A percentile compares a stretch with the other conserved stretches of the same genome.
These are phyloP conservation scores for Henckelia pumila DNA, from an alignment of 257 asterid genomes.

Conservation along the genomic window DNA sequence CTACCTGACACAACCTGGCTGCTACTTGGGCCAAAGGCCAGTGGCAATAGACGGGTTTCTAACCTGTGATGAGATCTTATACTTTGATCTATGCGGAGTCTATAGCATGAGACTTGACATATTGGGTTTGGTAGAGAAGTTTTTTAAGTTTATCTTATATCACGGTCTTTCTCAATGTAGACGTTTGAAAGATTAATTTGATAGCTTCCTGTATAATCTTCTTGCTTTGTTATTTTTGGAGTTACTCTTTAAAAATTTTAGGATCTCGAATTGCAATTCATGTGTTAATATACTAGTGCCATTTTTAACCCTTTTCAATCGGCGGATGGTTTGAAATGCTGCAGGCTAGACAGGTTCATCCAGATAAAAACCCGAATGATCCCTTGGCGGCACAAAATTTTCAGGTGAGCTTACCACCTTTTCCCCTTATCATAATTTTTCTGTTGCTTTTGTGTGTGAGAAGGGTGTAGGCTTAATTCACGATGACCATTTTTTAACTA, in stretches of 20 bases:
- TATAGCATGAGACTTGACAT: not conserved
- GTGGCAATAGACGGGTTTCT: not conserved
- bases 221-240: not conserved
- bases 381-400: constrained; percentile 94
- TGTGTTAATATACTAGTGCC: not conserved
- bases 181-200: too few species aligned
- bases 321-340: constrained; percentile 23
- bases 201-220: not conserved
- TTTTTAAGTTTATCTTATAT: not conserved
- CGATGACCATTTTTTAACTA: too few species aligned
- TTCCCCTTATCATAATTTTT: constrained; percentile 12
- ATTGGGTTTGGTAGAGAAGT: not conserved
- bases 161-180: not conserved
- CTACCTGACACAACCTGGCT: too few species aligned
- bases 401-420: constrained; percentile 49
- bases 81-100: not conserved
- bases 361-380: constrained; percentile 96
- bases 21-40: too few species aligned
- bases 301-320: constrained; percentile 9
- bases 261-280: not conserved
- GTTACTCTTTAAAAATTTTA: too few species aligned
- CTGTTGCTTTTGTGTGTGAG: constrained; percentile 13
- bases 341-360: constrained; percentile 99
- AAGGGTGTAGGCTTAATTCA: not conserved
- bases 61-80: not conserved